Evolutionary conservation across 2,329 filamentous ascomycete species (phyloP).

Genomic region (Ophiostoma ulmi): DNA sequence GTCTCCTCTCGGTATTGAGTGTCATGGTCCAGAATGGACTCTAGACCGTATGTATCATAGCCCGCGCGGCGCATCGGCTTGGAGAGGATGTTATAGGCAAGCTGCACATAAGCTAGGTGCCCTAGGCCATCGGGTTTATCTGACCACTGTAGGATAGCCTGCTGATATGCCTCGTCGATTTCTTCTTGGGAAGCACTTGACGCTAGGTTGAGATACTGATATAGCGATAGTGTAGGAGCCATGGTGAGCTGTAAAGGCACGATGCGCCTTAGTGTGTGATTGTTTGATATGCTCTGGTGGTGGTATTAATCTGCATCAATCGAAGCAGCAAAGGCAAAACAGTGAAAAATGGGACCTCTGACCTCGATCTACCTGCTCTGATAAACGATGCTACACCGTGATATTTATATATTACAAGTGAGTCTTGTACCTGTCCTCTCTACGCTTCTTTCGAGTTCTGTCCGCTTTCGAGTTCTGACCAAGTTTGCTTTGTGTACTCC

Average conservation of each 20-base stretch:
- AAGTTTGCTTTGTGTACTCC: neutral
- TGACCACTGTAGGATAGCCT: neutral
- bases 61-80: neutral
- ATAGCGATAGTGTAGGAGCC: neutral
- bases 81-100: neutral
- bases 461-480: neutral
- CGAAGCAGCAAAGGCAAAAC: too few relatives aligned
- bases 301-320: too few relatives aligned
- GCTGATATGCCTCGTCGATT: neutral
- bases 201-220: neutral
- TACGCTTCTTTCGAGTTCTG: neutral
- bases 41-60: neutral
- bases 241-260: neutral
- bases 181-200: neutral
- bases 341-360: too few relatives aligned
- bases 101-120: neutral
- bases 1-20: neutral
- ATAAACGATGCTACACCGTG: neutral
- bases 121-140: neutral
- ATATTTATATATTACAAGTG: too few relatives aligned
- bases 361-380: too few relatives aligned
- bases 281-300: neutral
- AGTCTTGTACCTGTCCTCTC: neutral
- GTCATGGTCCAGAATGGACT: neutral
- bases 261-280: neutral